Evolutionary conservation across 192 early-diverging fungal genomes (phyloP).

Genomic region (Kappamyces sp.): DNA sequence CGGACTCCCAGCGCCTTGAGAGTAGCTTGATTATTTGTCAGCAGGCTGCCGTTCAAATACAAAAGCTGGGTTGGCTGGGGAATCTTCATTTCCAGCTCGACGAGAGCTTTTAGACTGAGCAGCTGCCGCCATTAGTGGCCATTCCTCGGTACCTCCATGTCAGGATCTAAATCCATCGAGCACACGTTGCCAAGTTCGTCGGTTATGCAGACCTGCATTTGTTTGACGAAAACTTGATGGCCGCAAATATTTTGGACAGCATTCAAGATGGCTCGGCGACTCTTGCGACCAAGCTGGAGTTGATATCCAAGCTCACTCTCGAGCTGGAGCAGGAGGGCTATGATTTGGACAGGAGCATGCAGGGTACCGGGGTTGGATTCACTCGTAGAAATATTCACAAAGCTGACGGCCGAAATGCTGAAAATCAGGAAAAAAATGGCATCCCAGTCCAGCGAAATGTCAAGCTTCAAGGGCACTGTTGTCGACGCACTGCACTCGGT

Average conservation of each 20-base stretch:
- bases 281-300: too few relatives aligned
- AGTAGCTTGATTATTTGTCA: constrained; percentile 56
- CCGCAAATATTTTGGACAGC: not conserved
- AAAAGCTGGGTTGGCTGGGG: constrained; percentile 58
- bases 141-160: not conserved
- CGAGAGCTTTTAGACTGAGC: constrained; percentile 65
- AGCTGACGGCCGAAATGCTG: too few relatives aligned
- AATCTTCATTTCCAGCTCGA: constrained; percentile 77
- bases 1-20: constrained; percentile 59
- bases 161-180: constrained; percentile 7
- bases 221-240: not conserved
- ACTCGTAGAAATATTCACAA: too few relatives aligned
- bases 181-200: constrained; percentile 8
- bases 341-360: too few relatives aligned
- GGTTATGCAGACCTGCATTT: constrained; percentile 11
- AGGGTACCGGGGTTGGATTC: too few relatives aligned
- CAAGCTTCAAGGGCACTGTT: too few relatives aligned
- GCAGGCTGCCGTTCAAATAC: constrained; percentile 56
- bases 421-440: too few relatives aligned
- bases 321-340: too few relatives aligned
- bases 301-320: too few relatives aligned
- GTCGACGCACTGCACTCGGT: too few relatives aligned
- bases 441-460: too few relatives aligned
- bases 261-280: not conserved
- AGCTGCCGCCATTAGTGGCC: constrained; percentile 10